Conservation (phyloP, 306 rosid genomes). For the Sesbania bispinosa region DNA sequence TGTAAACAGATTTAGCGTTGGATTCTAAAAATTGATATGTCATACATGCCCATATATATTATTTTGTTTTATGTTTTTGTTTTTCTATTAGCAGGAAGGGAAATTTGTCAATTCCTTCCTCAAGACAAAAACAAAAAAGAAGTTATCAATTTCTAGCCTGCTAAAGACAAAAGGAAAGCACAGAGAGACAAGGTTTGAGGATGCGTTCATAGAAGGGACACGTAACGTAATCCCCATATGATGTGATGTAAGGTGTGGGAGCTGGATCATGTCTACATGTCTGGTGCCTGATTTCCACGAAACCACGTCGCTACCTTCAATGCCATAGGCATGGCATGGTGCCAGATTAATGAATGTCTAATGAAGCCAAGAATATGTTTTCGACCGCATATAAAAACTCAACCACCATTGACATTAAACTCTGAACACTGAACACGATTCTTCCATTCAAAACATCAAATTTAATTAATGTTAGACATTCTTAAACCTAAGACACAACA, state of each 20-base stretch:
- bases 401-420: too few species aligned
- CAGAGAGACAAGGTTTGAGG: slow-evolving; percentile 7
- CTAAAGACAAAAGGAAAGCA: not conserved
- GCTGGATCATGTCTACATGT: not conserved
- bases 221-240: slow-evolving; percentile 16
- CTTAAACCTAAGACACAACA: not conserved
- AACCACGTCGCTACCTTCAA: slow-evolving; percentile 5
- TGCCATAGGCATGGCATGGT: not conserved
- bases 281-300: not conserved
- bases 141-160: not conserved
- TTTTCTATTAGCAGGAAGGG: too few species aligned
- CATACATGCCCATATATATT: too few species aligned
- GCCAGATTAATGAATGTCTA: not conserved
- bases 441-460: not conserved
- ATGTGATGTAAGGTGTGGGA: not conserved
- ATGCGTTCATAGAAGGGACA: not conserved
- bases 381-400: not conserved
- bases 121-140: too few species aligned
- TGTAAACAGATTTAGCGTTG: too few species aligned
- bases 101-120: too few species aligned
- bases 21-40: too few species aligned
- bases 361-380: not conserved
- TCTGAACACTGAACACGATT: not conserved
- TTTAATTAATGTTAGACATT: not conserved
- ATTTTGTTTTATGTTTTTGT: too few species aligned